Percentiles rank a stretch among this genome's conserved stretches.
Evolutionary conservation across 306 rosid genomes (phyloP).

Genomic region (Cucurbita pepo): DNA sequence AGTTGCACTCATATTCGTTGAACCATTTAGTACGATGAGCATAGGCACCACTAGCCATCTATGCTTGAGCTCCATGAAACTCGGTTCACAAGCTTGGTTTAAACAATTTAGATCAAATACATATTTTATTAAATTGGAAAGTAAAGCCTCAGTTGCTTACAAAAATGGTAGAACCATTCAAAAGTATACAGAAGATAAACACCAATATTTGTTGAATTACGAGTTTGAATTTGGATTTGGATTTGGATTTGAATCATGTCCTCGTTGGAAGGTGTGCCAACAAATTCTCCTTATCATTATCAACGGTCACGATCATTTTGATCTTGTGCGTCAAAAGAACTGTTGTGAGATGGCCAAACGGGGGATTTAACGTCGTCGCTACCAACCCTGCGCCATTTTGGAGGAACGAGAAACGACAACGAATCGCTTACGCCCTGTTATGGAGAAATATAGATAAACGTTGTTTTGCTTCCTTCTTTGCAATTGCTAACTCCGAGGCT

Average conservation of each 20-base stretch:
- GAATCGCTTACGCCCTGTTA: not conserved
- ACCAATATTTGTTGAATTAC: not conserved
- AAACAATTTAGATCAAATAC: too few relatives aligned
- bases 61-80: too few relatives aligned
- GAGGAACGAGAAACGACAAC: not conserved
- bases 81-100: too few relatives aligned
- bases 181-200: not conserved
- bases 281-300: not conserved
- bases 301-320: not conserved
- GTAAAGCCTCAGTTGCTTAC: too few relatives aligned
- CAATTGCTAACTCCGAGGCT: not conserved
- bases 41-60: too few relatives aligned
- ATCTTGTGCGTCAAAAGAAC: not conserved
- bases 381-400: not conserved
- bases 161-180: not conserved
- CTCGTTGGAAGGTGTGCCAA: constrained; percentile 2
- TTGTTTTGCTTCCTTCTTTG: not conserved
- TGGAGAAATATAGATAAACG: not conserved
- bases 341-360: not conserved
- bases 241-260: not conserved
- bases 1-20: too few relatives aligned
- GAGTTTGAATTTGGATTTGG: not conserved
- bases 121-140: not conserved
- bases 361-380: not conserved
- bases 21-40: too few relatives aligned